Conservation (phyloP, 805 yeast genomes). For the Kodamaea nitidulidarum region DNA sequence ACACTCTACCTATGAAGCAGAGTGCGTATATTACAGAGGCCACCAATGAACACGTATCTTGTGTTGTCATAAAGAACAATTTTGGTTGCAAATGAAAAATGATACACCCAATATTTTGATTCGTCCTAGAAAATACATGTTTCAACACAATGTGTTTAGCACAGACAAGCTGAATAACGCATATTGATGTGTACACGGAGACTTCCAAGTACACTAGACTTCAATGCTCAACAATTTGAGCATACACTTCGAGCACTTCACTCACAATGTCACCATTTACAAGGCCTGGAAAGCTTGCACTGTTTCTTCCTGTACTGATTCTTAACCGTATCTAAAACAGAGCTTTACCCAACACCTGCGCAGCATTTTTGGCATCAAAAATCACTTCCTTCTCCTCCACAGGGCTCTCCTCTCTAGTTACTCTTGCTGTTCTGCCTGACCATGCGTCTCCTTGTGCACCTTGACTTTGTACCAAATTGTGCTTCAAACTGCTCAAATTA, state of each 20-base stretch:
- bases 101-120: not conserved
- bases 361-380: conserved; percentile 82
- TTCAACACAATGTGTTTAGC: no score
- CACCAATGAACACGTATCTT: not conserved
- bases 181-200: no score
- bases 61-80: not conserved
- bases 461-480: conserved; percentile 42
- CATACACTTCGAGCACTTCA: no score
- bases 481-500: conserved; percentile 44
- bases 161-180: no score
- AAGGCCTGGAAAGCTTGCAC: no score
- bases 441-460: conserved; percentile 40
- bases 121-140: not conserved
- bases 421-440: conserved; percentile 40
- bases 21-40: not conserved
- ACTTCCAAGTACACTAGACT: no score
- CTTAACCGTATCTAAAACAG: conserved; percentile 42
- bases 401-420: conserved; percentile 28
- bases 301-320: not conserved
- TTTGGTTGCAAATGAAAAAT: conserved; percentile 2
- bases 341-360: conserved; percentile 71
- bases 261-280: not conserved
- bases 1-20: not conserved
- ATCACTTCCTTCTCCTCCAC: conserved; percentile 13
- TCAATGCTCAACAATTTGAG: no score